phyloP scores from a whole-genome alignment of 345 rosid species.

The Aegle marmelos region DNA sequence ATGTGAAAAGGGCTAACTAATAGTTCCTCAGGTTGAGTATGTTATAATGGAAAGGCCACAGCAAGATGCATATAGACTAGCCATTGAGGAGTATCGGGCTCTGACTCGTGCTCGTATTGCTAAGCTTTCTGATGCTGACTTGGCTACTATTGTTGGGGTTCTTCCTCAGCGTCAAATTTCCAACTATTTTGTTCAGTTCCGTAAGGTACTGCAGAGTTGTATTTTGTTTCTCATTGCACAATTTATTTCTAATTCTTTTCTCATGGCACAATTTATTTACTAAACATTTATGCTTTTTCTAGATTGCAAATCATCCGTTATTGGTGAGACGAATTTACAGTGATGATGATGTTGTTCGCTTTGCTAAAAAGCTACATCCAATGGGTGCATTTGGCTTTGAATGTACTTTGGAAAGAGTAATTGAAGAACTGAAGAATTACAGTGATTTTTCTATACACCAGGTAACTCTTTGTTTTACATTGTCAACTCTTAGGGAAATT shows the following conservation, averaged over 20 bases:
- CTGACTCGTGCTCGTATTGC: constrained; percentile 65
- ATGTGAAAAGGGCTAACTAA: constrained; percentile 12
- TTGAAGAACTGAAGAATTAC: constrained; percentile 77
- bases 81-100: constrained; percentile 88
- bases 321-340: constrained; percentile 79
- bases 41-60: constrained; percentile 77
- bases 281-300: constrained; percentile 17
- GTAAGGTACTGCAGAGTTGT: constrained; percentile 52
- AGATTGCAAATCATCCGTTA: constrained; percentile 99
- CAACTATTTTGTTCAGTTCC: constrained; percentile 89
- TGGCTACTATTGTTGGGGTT: constrained; percentile 43
- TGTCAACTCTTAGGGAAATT: not conserved
- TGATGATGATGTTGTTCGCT: constrained; percentile 69
- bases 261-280: not conserved
- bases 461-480: constrained; percentile 41
- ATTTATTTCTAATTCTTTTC: not conserved
- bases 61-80: constrained; percentile 77
- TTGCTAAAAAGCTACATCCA: constrained; percentile 76
- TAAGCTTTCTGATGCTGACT: constrained; percentile 48
- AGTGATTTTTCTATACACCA: constrained; percentile 86
- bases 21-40: constrained; percentile 71
- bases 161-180: constrained; percentile 89
- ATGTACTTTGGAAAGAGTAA: constrained; percentile 79
- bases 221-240: not conserved
- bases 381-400: constrained; percentile 86